Evolutionary conservation across 164 flowering plant genomes (phyloP), one percentile per base, ranked within the genome.

Genomic region (Kalanchoe fedtschenkoi): DNA sequence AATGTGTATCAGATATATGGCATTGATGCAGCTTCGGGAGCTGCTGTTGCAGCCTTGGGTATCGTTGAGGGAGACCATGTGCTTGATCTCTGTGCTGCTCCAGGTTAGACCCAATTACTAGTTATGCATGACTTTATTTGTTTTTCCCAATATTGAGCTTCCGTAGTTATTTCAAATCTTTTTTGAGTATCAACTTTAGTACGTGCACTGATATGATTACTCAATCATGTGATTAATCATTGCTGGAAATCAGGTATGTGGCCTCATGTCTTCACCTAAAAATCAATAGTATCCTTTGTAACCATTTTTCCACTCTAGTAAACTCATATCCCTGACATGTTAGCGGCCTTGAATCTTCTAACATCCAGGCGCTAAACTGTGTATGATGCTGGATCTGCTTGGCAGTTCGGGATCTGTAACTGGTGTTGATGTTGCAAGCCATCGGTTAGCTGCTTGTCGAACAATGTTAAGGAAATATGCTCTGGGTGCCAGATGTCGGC

Each of bases 61-160:
- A 73, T 90, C 53, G 63, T 79, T 9, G 62, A 68, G 3, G 98
- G 96, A 69, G 96, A 92, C 73, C 97, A 89, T 62, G 81, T 92
- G 51, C 91, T 89, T 68, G 98, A 92, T 76, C 92, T 92, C 19
- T 89, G 98, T 78, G 88, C 97, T 69, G 97, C 98, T 72, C 98
- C 98, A 68, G 98, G 98, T 88, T 60, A 60, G 22, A 30, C 41
- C 9, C 7, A 2, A n/a, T 69, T 9, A 28, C 41, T 13, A 42
- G 30, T 22, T 30, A 5, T 47, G 16, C 22, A 3, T 17, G n/a
- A 26, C 4, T 11, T 16, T 26, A 4, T 10, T 10, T 5, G 9
- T 51, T 17, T 51, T 37, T 11, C 22, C 15, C 26, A n/a, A 24
- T 51, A 7, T 13, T 24, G 8, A 47, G 54, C 56, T 51, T 15